Evolutionary conservation across 2,329 filamentous ascomycete genomes (phyloP), one percentile per base, ranked within the genome.

Genomic region (Aspergillus jensenii): DNA sequence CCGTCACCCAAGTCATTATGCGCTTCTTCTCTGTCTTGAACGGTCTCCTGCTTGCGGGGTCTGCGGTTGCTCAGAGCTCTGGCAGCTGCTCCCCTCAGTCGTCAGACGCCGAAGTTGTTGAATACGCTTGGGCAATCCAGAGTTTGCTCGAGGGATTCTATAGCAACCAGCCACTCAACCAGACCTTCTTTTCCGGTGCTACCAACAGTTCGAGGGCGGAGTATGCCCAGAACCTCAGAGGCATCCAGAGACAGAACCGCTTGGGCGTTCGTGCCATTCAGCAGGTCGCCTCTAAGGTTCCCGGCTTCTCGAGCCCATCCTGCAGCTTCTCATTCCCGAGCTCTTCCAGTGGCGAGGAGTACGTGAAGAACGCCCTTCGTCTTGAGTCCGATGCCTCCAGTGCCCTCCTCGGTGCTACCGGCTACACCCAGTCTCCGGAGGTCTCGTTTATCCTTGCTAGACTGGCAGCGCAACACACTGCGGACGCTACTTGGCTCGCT

Each of bases 381-480:
- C 54, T 70, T 14, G 68, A 71, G 53, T 41, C 52, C 9, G 64
- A 54, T 19, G 59, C 65, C 33, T 47, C 59, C 19, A 67, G 66
- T 21, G 69, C 67, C 27, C 64, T 67, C 45, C 66, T 71, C 48
- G 68, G 67, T 14, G 64, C 66, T 5, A 61, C 68, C 8, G 68
- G 64, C 12, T 71, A 66, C 55, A 68, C 68, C 27, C 59, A 68
- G 37, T 61, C 69, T 1, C 69, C 68, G 15, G 66, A 71, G 61
- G 66, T 71, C 17, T 59, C 69, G 5, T 71, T 71, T 64, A 59
- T 71, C 11, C 37, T 70, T 40, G 63, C 69, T 12, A 66, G 69
- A 35, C 56, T 71, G 45, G 68, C 68, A 12, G 65, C 67, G 37
- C 57, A 68, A 59, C 68, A 71, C 56, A 61, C 55, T 31, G 60